A percentile compares a stretch with the other conserved stretches of the same genome.
Evolutionary conservation across 2,329 filamentous ascomycete genomes (phyloP).

Genomic region (Penicillium brasilianum): DNA sequence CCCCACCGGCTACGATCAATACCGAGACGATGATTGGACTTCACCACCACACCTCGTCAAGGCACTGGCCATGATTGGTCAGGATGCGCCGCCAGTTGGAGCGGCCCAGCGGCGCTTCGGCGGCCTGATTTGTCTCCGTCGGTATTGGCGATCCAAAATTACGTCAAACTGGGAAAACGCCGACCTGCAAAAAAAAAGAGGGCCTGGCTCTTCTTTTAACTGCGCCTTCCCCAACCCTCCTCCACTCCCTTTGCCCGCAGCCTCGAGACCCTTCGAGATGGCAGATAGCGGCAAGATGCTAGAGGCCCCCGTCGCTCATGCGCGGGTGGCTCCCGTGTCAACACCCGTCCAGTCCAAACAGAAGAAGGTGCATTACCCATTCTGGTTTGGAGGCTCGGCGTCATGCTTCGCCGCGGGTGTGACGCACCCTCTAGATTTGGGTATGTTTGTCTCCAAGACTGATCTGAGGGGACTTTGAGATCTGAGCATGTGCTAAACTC

Average conservation of each 20-base stretch:
- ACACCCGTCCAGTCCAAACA: constrained; percentile 30
- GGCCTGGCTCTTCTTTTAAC: constrained; percentile 10
- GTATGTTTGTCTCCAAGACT: constrained; percentile 57
- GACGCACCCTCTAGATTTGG: constrained; percentile 90
- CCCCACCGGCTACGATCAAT: constrained; percentile 21
- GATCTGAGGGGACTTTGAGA: background rate
- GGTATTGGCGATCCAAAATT: constrained; percentile 32
- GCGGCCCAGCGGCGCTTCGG: constrained; percentile 35
- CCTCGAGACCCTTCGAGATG: constrained; percentile 34
- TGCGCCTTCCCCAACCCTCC: constrained; percentile 13
- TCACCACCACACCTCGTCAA: background rate
- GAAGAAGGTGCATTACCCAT: constrained; percentile 67
- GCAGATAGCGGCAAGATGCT: constrained; percentile 41
- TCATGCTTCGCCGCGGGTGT: constrained; percentile 89
- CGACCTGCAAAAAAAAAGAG: constrained; percentile 19
- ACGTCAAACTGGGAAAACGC: constrained; percentile 29
- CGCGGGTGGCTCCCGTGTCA: constrained; percentile 25
- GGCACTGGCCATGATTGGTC: constrained; percentile 3
- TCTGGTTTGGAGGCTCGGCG: constrained; percentile 97
- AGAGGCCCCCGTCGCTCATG: constrained; percentile 31
- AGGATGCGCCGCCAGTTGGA: constrained; percentile 19
- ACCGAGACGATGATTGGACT: constrained; percentile 41
- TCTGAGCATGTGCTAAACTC: constrained; percentile 27
- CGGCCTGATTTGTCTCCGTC: constrained; percentile 43
- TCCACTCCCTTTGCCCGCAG: constrained; percentile 6